phyloP scores from a whole-genome alignment of 2,329 filamentous ascomycete species.

The Achaetomium macrosporum region DNA sequence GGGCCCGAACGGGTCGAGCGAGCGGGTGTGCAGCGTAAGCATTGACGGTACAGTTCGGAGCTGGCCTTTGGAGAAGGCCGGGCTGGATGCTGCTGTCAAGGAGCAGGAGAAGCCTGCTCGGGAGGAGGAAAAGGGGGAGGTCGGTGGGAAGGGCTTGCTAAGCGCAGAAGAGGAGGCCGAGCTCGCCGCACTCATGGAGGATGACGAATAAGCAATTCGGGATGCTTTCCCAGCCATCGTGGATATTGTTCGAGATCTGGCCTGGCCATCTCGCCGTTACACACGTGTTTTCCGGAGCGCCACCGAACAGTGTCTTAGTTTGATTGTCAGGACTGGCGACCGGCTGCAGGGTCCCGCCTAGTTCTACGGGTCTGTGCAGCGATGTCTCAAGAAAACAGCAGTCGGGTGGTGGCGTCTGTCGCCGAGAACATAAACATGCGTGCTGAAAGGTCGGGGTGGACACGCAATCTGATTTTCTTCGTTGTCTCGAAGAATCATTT shows the following conservation, averaged over 20 bases:
- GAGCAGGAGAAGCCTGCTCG: constrained; percentile 45
- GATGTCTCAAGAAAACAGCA: background rate
- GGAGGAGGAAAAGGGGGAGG: constrained; percentile 43
- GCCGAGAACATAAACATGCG: no score
- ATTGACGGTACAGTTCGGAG: constrained; percentile 84
- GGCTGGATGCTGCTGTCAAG: constrained; percentile 45
- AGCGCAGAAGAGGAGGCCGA: constrained; percentile 89
- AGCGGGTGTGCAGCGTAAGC: constrained; percentile 67
- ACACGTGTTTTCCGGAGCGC: constrained; percentile 13
- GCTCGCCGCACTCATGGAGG: constrained; percentile 83
- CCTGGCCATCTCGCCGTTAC: background rate
- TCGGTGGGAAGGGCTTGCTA: constrained; percentile 47
- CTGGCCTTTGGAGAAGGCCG: constrained; percentile 67
- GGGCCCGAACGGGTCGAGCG: constrained; percentile 34
- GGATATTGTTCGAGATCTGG: background rate
- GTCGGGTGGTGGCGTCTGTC: no score
- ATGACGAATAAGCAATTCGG: constrained; percentile 29
- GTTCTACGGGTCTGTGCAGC: constrained; percentile 12
- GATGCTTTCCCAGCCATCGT: background rate
- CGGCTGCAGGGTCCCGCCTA: constrained; percentile 12
- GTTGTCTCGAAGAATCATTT: no score
- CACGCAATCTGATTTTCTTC: no score
- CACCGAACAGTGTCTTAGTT: constrained; percentile 15
- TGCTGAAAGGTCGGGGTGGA: no score
- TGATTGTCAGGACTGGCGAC: constrained; percentile 18